Base-by-base conservation (phyloP, 345 rosid species). In the Clarkia xantiana region DNA sequence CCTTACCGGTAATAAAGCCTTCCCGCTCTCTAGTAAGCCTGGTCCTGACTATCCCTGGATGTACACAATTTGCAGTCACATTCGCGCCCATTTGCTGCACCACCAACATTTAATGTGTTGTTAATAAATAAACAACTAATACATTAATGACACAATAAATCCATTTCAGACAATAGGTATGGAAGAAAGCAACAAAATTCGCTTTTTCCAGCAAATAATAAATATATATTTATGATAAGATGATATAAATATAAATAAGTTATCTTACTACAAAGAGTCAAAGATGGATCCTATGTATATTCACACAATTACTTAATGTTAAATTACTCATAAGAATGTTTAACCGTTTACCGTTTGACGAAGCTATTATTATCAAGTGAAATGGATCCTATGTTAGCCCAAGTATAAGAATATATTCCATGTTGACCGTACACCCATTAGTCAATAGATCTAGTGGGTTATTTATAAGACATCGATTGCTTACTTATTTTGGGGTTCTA, bases 11-110 rank as follows among this genome's bases (percentile, higher is more conserved):
- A 46, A 76, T 49, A 14, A 78, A 61, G 52, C 99, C 96, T 62
- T 93, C 96, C 53, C 95, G 75, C 60, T 87, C 96, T 58, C 99
- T 71, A 19, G 96, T 86, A 51, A 91, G 82, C 57, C 94, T 73
- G 57, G 98, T 91, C 57, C 82, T 67, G 40, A 91, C 98, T 7
- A 91, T 76, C 13, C 98, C 98, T 2, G 98, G 98, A 60, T 91
- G 94, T 47, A 91, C 93, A 58, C 93, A 83, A 47, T 91, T 91
- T 25, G 71, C 94, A 0, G 85, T 86, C 69, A 91, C 89, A 61
- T 86, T 84, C 59, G 79, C 85, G 45, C 63, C 79, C 71, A 76
- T 70, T 75, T 76, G 69, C 98, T 91, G n/a, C 20, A 34, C 11
- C 16, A 54, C 10, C 17, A 42, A 23, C 1, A 43, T 1, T 20